phyloP scores from a whole-genome alignment of 306 rosid genomes.

The Cicer judaicum region DNA sequence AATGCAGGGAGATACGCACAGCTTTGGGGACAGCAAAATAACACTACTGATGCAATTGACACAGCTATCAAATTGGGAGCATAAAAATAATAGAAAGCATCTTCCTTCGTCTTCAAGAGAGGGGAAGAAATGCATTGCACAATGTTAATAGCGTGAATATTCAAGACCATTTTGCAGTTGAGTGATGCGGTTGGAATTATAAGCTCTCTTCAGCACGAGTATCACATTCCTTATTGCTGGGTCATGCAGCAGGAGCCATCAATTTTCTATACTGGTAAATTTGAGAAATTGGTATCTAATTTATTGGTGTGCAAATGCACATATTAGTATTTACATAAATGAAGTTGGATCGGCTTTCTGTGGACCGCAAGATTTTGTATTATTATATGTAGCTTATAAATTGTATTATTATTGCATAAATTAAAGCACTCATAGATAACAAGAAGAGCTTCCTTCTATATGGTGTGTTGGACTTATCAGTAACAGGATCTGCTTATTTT shows the following conservation, averaged over 20 bases:
- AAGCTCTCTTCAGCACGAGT: constrained; percentile 19
- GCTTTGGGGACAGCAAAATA: constrained; percentile 97
- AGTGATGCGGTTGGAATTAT: neutral
- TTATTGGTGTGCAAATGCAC: constrained; percentile 13
- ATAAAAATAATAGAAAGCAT: constrained; percentile 38
- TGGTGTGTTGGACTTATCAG: constrained; percentile 12
- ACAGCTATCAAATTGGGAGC: constrained; percentile 60
- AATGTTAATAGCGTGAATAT: constrained; percentile 25
- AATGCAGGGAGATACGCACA: constrained; percentile 94
- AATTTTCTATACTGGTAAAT: neutral
- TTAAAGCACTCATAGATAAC: constrained; percentile 9
- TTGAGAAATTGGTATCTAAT: constrained; percentile 1
- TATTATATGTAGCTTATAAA: constrained; percentile 12
- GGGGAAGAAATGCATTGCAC: constrained; percentile 1
- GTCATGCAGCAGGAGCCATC: neutral
- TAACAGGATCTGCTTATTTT: neutral
- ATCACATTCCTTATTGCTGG: constrained; percentile 3
- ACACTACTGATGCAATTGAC: constrained; percentile 73
- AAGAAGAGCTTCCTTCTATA: constrained; percentile 3
- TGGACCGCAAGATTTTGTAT: constrained; percentile 25
- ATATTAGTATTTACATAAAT: neutral
- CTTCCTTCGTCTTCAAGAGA: neutral
- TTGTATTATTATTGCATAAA: constrained; percentile 22
- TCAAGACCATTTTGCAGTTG: constrained; percentile 31
- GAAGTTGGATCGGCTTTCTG: constrained; percentile 21